Base-by-base conservation (phyloP, 2,329 filamentous ascomycete genomes). In the Biscogniauxia marginata region DNA sequence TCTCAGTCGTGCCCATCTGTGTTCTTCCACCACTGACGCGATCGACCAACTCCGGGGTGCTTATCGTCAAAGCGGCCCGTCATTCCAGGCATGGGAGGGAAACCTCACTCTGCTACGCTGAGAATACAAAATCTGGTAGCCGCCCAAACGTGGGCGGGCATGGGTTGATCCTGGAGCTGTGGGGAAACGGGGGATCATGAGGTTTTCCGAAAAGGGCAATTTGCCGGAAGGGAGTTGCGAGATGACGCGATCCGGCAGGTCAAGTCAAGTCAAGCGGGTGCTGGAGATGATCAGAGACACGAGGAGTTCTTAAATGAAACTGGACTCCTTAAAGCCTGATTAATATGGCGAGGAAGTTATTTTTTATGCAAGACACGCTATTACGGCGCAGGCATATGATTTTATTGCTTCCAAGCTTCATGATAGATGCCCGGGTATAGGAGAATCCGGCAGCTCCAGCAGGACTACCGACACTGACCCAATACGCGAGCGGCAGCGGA, bases 81-180 rank as follows among this genome's bases (percentile, higher is more conserved):
- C 61, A 59, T 55, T 63, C 61, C 61, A 63, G 56, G 47, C 52
- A 59, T 58, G 61, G 56, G 53, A 51, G 47, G 52, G 50, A 43
- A 25, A 24, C 43, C 48, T 52, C 49, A 34, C 22, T 46, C 57
- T 18, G 50, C 44, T 46, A 23, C 13, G 39, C 49, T 51, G 44
- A 34, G 13, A 50, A 22, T 46, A 50, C 46, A 46, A 18, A 47
- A 50, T 44, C 25, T 34, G 30, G 20, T 49, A 48, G 54, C 47
- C 47, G 49, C 49, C 34, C 50, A 30, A 50, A 49, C 11, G 52
- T 23, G 49, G 49, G 44, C 49, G 50, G 30, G 49, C 55, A 52
- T 56, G 59, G 59, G 43, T 51, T 39, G 7, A 24, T 34, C 60
- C 54, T 61, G 56, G 61, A 55, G 3, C 44, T 59, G 55, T 61